Conservation (phyloP, 345 rosid species). For the Gossypium mustelinum region DNA sequence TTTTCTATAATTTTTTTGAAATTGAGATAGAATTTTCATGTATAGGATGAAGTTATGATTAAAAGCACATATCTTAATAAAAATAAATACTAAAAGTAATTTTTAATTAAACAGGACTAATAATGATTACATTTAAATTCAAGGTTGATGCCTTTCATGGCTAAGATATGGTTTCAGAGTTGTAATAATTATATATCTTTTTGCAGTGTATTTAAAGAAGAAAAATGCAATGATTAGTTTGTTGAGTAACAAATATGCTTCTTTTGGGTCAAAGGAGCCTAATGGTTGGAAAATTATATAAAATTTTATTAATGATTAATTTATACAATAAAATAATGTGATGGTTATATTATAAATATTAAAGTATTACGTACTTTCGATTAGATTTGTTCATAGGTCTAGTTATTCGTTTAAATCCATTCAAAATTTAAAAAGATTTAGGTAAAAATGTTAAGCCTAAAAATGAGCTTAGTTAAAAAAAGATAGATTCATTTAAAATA, state of each 20-base stretch:
- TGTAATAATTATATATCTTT: not conserved
- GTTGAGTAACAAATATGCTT: not conserved
- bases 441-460: accelerated
- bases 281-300: not conserved
- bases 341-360: not conserved
- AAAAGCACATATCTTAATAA: no score
- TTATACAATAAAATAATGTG: no score
- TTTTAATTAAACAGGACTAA: not conserved
- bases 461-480: no score
- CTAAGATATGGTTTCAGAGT: not conserved
- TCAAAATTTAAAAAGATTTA: no score
- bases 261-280: not conserved
- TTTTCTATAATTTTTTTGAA: no score
- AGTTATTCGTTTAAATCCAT: accelerated
- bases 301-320: not conserved
- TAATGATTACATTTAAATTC: not conserved
- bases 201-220: not conserved
- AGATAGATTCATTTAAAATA: no score
- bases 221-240: not conserved
- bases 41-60: no score
- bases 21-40: no score
- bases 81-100: no score
- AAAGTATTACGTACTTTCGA: accelerated
- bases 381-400: no score
- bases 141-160: not conserved